Percentiles rank a stretch among this genome's conserved stretches.
Conservation (phyloP, 2,329 filamentous ascomycete genomes). For the Clarireedia paspali region DNA sequence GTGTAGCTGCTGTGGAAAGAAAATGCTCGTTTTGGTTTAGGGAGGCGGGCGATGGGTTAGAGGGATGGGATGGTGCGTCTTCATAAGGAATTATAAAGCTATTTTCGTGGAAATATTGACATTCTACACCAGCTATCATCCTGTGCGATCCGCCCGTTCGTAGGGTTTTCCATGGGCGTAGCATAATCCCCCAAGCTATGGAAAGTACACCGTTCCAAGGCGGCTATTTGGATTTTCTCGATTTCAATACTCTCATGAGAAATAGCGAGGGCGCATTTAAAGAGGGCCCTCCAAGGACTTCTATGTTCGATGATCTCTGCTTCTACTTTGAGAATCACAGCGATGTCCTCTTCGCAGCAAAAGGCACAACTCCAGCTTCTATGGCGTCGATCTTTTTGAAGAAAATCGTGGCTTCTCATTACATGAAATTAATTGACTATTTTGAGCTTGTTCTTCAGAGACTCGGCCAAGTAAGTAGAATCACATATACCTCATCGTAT, state of each 20-base stretch:
- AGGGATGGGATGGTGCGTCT: constrained; percentile 2
- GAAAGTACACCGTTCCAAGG: background rate
- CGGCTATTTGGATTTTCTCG: background rate
- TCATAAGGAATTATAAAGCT: background rate
- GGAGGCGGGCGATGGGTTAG: background rate
- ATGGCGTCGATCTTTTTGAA: constrained; percentile 2
- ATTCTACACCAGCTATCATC: background rate
- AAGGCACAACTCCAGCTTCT: background rate
- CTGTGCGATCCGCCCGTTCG: background rate
- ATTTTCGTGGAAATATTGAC: background rate
- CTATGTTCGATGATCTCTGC: constrained; percentile 10
- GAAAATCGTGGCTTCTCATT: constrained; percentile 9
- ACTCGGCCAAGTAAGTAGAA: background rate
- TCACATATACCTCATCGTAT: too few species aligned
- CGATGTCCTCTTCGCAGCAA: background rate
- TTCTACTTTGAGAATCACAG: constrained; percentile 10
- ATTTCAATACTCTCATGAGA: background rate
- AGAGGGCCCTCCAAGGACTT: constrained; percentile 7
- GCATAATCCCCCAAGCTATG: background rate
- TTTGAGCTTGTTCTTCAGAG: background rate
- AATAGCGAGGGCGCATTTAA: background rate
- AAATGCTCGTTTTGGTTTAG: constrained; percentile 5
- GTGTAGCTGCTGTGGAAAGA: background rate
- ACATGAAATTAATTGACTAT: constrained; percentile 11
- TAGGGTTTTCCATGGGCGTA: background rate